Conservation (phyloP, 1,284 basidiomycete species). For the Naganishia liquefaciens region DNA sequence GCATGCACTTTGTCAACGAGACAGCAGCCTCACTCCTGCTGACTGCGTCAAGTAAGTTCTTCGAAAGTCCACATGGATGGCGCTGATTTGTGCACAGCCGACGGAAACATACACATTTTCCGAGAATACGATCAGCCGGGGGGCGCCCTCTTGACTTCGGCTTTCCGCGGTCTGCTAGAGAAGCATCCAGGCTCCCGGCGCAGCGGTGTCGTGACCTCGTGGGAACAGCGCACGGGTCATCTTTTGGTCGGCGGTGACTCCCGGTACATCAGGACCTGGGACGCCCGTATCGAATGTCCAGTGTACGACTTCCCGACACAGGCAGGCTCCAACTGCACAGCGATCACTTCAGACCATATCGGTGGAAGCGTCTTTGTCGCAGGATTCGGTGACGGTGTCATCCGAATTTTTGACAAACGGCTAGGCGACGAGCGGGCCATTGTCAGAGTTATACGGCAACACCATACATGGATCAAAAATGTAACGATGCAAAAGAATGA, state of each 20-base stretch:
- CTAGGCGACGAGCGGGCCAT: constrained; percentile 61
- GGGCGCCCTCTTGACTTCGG: constrained; percentile 78
- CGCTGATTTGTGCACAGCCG: constrained; percentile 60
- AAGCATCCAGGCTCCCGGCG: constrained; percentile 64
- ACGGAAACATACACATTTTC: constrained; percentile 88
- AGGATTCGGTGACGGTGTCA: constrained; percentile 87
- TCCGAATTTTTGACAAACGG: constrained; percentile 90
- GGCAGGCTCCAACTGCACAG: constrained; percentile 84
- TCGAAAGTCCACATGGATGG: background rate
- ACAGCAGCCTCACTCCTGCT: constrained; percentile 89
- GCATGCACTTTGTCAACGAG: constrained; percentile 92
- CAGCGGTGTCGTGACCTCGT: constrained; percentile 83
- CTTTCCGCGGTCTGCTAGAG: constrained; percentile 87
- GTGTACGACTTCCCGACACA: constrained; percentile 80
- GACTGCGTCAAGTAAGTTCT: constrained; percentile 72
- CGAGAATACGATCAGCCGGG: constrained; percentile 70
- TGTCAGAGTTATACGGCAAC: constrained; percentile 58
- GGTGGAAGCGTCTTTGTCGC: constrained; percentile 80
- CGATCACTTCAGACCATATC: constrained; percentile 75
- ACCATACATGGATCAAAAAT: constrained; percentile 88
- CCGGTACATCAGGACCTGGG: constrained; percentile 87
- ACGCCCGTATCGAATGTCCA: constrained; percentile 59
- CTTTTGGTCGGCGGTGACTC: constrained; percentile 90
- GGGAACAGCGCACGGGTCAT: constrained; percentile 87
- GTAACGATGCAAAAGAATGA: constrained; percentile 80